A percentile compares a stretch with the other conserved stretches of the same genome.
phyloP scores from a whole-genome alignment of 768 basidiomycete genomes.

The Gymnopilus junonius region DNA sequence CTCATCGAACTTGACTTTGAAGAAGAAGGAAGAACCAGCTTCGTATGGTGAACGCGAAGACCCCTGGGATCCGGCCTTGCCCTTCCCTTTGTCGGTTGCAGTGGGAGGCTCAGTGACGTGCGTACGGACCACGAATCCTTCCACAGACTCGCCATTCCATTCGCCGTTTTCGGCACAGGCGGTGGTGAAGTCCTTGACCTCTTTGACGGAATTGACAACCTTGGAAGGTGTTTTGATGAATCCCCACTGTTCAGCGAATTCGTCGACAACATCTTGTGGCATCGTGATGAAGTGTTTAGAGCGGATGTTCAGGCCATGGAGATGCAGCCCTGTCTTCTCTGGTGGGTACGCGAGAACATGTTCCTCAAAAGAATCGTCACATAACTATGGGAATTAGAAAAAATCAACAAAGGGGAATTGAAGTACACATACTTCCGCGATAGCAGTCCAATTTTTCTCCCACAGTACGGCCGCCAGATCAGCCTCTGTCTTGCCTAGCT shows the following conservation, averaged over 20 bases:
- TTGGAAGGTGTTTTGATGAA: constrained; percentile 79
- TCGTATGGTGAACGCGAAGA: constrained; percentile 62
- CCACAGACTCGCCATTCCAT: constrained; percentile 86
- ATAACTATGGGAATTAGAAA: constrained; percentile 60
- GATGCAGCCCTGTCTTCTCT: constrained; percentile 86
- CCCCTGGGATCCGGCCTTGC: neutral
- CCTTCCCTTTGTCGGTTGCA: constrained; percentile 27
- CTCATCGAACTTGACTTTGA: constrained; percentile 99
- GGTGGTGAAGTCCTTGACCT: constrained; percentile 76
- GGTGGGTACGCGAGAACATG: constrained; percentile 87
- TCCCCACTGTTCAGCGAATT: constrained; percentile 89
- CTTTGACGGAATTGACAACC: constrained; percentile 59
- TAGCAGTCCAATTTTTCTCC: constrained; percentile 85
- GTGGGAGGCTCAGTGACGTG: constrained; percentile 53
- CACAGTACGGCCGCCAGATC: constrained; percentile 78
- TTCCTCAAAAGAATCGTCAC: constrained; percentile 97
- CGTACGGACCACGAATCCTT: constrained; percentile 94
- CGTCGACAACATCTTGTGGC: constrained; percentile 65
- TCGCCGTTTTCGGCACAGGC: constrained; percentile 66
- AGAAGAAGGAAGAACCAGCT: constrained; percentile 89
- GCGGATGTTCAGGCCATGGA: constrained; percentile 88
- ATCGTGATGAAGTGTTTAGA: constrained; percentile 72
- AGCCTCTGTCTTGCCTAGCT: constrained; percentile 66
- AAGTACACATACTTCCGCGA: constrained; percentile 74
- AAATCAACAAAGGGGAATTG: neutral